Percentiles rank a stretch among this genome's conserved stretches.
These are phyloP conservation scores for Sphagnurus paluster DNA, from an alignment of 1,284 basidiomycete species.

Conservation along the genomic window DNA sequence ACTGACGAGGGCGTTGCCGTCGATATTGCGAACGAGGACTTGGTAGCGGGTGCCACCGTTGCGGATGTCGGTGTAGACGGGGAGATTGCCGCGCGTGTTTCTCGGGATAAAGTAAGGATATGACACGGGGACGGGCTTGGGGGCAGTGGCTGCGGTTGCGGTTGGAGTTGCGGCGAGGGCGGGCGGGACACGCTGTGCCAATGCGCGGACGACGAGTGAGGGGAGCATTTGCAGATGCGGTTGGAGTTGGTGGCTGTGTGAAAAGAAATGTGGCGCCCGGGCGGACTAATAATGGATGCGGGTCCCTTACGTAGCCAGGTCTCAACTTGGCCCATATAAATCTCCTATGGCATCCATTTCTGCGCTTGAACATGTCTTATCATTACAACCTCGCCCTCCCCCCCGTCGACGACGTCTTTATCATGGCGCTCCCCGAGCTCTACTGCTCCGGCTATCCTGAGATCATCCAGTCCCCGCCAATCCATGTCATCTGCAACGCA, in stretches of 20 bases:
- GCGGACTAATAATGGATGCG: constrained; percentile 5
- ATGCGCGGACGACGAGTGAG: too few species aligned
- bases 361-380: constrained; percentile 11
- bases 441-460: constrained; percentile 24
- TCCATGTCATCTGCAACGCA: constrained; percentile 57
- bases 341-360: constrained; percentile 1
- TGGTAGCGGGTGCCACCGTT: constrained; percentile 59
- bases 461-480: constrained; percentile 19
- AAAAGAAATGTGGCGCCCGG: constrained; percentile 22
- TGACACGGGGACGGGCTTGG: constrained; percentile 14
- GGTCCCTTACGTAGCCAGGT: constrained; percentile 24
- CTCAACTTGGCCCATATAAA: constrained; percentile 28
- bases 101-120: constrained; percentile 61
- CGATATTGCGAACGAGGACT: constrained; percentile 42
- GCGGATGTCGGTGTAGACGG: constrained; percentile 72
- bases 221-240: constrained; percentile 4
- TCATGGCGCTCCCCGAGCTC: constrained; percentile 5
- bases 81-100: constrained; percentile 63
- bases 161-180: too few species aligned
- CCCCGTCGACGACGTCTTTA: constrained; percentile 3
- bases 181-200: too few species aligned
- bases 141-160: too few species aligned
- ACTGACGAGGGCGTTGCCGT: constrained; percentile 40
- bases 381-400: not conserved
- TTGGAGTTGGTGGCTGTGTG: constrained; percentile 2